These are phyloP conservation scores for Aspergillus glaucus DNA, from an alignment of 2,329 filamentous ascomycete species.

Conservation along the genomic window DNA sequence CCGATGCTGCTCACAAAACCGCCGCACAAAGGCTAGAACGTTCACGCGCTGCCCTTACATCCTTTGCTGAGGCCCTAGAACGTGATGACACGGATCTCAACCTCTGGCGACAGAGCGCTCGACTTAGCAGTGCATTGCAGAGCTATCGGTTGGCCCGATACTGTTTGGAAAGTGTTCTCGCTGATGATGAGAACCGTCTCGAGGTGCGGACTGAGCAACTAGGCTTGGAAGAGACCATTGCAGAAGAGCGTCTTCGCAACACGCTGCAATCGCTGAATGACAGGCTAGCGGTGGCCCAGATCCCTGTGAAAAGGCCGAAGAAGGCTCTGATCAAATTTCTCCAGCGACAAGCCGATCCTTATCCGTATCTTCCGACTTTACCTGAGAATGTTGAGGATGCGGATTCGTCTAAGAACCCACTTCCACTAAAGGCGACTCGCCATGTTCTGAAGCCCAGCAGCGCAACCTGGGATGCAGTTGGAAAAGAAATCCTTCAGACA, in stretches of 20 bases:
- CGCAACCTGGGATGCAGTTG: slow-evolving; percentile 43
- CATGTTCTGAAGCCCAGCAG: slow-evolving; percentile 31
- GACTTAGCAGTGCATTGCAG: slow-evolving; percentile 51
- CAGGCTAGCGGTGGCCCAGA: slow-evolving; percentile 48
- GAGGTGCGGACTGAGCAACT: slow-evolving; percentile 50
- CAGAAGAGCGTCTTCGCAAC: slow-evolving; percentile 45
- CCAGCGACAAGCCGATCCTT: slow-evolving; percentile 51
- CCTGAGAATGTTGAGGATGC: slow-evolving; percentile 23
- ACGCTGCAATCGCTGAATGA: slow-evolving; percentile 50
- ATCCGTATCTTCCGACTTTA: slow-evolving; percentile 39
- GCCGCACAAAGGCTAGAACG: slow-evolving; percentile 25
- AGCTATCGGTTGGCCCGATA: slow-evolving; percentile 55
- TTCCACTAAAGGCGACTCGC: slow-evolving; percentile 32
- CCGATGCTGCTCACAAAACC: slow-evolving; percentile 12
- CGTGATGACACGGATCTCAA: slow-evolving; percentile 60
- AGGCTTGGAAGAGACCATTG: slow-evolving; percentile 52
- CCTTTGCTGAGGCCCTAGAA: slow-evolving; percentile 58
- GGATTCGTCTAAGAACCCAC: slow-evolving; percentile 26
- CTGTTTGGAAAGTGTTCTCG: slow-evolving; percentile 58
- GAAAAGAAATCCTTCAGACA: slow-evolving; percentile 42
- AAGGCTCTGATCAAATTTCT: slow-evolving; percentile 48
- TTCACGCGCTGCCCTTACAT: slow-evolving; percentile 40
- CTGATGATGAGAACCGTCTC: slow-evolving; percentile 53
- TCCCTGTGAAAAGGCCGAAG: slow-evolving; percentile 45
- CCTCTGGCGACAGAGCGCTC: slow-evolving; percentile 56